Base-by-base conservation (phyloP, 495 filamentous ascomycete species). In the Oidiodendron maius region DNA sequence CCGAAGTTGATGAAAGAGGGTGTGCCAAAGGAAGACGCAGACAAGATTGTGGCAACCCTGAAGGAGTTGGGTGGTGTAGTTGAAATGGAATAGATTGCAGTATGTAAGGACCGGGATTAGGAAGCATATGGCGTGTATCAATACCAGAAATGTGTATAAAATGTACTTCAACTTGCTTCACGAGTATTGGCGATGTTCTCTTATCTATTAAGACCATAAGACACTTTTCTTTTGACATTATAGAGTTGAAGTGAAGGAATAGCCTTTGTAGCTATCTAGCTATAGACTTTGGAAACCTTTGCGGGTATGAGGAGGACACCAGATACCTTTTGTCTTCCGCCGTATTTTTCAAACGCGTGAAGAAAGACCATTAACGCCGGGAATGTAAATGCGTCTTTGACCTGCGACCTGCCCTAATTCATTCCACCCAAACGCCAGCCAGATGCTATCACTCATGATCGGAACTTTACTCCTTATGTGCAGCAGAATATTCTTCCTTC, bases 1-100 rank as follows among this genome's bases (percentile, higher is more conserved):
- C 93, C 93, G 55, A 99, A 99, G 87, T 71, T 87, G 60, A 83
- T 99, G 88, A 97, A 95, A 82, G 93, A 99, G 68, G 86, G 82
- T 11, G 88, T 99, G 62, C 86, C 91, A 26, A 99, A 97, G 78
- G 93, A 99, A 63, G 93, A 99, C 67, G 86, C 85, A 11, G 90
- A 97, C 81, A 99, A 99, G 87, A 96, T 97, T 58, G 75, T 96
- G 32, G 89, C 87, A 67, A 82, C 84, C 17, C 75, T 99, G 72
- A 96, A 96, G 80, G 91, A 74, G 57, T 71, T 99, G 22, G 93
- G 93, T 35, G 93, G 84, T 42, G 85, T 85, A 60, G 94, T 85
- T 34, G 69, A 72, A 36, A 89, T 99, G 86, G 94, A 97, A 25
- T 21, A 54, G 32, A 32, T 11, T 13, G 17, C 8, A 34, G 21